A percentile compares a stretch with the other conserved stretches of the same genome.
phyloP scores from a whole-genome alignment of 1,139 yeast genomes.

The Saccharomyces hybrid region DNA sequence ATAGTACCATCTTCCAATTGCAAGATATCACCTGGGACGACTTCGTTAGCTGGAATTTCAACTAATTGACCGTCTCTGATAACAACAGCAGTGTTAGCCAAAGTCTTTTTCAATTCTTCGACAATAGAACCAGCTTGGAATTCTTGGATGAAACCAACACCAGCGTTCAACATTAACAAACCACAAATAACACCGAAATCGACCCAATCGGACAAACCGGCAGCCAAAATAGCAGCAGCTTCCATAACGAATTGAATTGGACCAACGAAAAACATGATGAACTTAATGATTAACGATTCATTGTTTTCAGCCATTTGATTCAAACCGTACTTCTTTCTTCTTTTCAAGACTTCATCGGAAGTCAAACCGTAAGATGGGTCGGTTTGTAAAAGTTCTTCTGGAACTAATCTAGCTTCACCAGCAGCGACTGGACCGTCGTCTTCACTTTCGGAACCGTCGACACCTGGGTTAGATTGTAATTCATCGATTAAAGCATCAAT shows the following conservation, averaged over 20 bases:
- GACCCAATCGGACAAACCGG: slow-evolving; percentile 97
- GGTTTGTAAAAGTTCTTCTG: slow-evolving; percentile 82
- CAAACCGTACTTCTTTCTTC: slow-evolving; percentile 88
- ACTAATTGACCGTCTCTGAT: slow-evolving; percentile 71
- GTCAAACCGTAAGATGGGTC: slow-evolving; percentile 74
- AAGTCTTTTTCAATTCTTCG: slow-evolving; percentile 84
- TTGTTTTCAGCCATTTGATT: slow-evolving; percentile 92
- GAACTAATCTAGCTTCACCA: slow-evolving; percentile 52
- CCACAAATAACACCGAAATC: slow-evolving; percentile 96
- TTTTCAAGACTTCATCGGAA: slow-evolving; percentile 67
- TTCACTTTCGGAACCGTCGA: slow-evolving; percentile 47
- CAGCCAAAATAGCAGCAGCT: slow-evolving; percentile 93
- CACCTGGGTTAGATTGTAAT: slow-evolving; percentile 72
- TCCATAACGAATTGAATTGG: slow-evolving; percentile 99
- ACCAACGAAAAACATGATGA: slow-evolving; percentile 87
- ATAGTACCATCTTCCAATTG: slow-evolving; percentile 91
- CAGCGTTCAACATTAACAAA: slow-evolving; percentile 76
- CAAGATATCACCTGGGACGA: slow-evolving; percentile 87
- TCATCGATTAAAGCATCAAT: slow-evolving; percentile 83
- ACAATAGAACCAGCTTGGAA: slow-evolving; percentile 95
- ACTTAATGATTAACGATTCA: slow-evolving; percentile 75
- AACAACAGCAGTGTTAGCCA: slow-evolving; percentile 80
- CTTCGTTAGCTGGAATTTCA: slow-evolving; percentile 70
- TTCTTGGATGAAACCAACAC: slow-evolving; percentile 94
- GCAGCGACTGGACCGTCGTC: slow-evolving; percentile 35